Conservation (phyloP, 371 early-diverging fungal species). For the Circinella umbellata region DNA sequence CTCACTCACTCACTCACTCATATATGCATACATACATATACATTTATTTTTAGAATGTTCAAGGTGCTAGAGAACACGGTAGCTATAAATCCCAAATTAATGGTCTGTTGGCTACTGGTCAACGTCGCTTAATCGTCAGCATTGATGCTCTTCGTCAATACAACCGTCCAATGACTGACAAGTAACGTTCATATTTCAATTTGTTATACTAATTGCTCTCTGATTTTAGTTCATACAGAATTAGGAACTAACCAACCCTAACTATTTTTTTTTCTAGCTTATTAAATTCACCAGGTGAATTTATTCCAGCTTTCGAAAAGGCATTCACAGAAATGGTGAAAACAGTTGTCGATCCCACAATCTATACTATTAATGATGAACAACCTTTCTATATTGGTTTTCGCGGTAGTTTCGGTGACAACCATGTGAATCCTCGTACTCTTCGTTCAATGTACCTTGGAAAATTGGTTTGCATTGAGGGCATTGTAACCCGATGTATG, state of each 20-base stretch:
- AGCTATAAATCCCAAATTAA: constrained; percentile 73
- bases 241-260: neutral
- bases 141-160: constrained; percentile 88
- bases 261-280: constrained; percentile 47
- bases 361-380: constrained; percentile 39
- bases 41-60: constrained; percentile 20
- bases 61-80: constrained; percentile 45
- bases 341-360: constrained; percentile 34
- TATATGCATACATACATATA: neutral
- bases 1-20: too few relatives aligned
- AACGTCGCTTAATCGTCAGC: constrained; percentile 83
- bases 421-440: constrained; percentile 92
- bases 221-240: neutral
- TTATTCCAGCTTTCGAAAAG: constrained; percentile 83
- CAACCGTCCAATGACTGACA: constrained; percentile 66
- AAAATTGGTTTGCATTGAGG: constrained; percentile 95
- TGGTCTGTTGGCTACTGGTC: constrained; percentile 63
- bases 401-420: constrained; percentile 93
- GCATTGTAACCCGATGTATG: constrained; percentile 97
- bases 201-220: neutral
- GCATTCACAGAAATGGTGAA: constrained; percentile 74
- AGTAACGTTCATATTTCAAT: constrained; percentile 44
- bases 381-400: constrained; percentile 83
- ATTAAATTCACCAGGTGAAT: constrained; percentile 81
- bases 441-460: constrained; percentile 85